Conservation (phyloP, 2,329 filamentous ascomycete species). For the Colletotrichum graminicola region DNA sequence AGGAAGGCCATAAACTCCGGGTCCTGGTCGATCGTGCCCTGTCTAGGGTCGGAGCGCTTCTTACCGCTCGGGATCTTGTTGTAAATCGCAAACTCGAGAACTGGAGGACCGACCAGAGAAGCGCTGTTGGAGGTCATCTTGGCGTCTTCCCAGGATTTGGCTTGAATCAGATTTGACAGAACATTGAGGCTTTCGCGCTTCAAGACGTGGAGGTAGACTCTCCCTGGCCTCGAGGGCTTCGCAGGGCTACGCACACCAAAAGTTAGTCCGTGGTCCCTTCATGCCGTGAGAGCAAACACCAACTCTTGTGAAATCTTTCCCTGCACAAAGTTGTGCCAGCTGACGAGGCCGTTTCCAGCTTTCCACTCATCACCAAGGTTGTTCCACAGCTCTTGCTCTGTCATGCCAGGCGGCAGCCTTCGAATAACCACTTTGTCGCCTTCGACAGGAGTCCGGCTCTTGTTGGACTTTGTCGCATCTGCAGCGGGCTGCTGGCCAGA, state of each 20-base stretch:
- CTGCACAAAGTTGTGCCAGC: constrained; percentile 78
- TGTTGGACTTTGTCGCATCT: constrained; percentile 56
- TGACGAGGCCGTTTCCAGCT: constrained; percentile 81
- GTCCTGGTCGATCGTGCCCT: constrained; percentile 97
- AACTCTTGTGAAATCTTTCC: constrained; percentile 88
- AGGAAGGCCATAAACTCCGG: constrained; percentile 95
- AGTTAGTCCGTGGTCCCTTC: constrained; percentile 25
- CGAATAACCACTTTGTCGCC: constrained; percentile 89
- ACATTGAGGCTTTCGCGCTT: constrained; percentile 74
- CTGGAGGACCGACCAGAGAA: constrained; percentile 81
- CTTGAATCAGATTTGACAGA: constrained; percentile 78
- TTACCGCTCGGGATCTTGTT: constrained; percentile 83
- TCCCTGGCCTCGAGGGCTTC: constrained; percentile 84
- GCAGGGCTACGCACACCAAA: constrained; percentile 69
- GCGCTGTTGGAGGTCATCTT: constrained; percentile 80
- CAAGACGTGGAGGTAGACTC: constrained; percentile 86
- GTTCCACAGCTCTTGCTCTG: constrained; percentile 79
- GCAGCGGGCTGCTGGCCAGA: constrained; percentile 58
- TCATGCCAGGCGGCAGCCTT: constrained; percentile 87
- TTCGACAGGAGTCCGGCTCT: constrained; percentile 64
- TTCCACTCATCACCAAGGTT: constrained; percentile 86
- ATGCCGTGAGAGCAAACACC: constrained; percentile 48
- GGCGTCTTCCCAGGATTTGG: constrained; percentile 81
- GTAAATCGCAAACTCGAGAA: constrained; percentile 85
- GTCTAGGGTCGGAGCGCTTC: constrained; percentile 82